phyloP scores from a whole-genome alignment of 2,329 filamentous ascomycete genomes.

The Alternaria viburni region DNA sequence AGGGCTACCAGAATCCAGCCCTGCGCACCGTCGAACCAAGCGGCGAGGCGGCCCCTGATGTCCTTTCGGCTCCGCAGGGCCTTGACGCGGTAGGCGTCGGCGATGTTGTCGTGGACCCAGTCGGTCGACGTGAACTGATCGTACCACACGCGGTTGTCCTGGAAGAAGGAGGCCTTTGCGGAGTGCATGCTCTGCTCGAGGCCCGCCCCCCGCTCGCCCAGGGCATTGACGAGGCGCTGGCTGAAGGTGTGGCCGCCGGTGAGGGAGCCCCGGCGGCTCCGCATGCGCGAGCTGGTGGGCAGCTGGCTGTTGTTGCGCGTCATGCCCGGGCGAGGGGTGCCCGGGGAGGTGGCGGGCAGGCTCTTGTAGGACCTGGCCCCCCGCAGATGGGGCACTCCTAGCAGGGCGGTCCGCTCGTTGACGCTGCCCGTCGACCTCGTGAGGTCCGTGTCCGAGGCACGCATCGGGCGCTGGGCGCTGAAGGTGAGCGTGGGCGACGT shows the following conservation, averaged over 20 bases:
- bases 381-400: slow-evolving; percentile 45
- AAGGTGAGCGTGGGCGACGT: slow-evolving; percentile 42
- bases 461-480: slow-evolving; percentile 36
- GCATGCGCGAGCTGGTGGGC: slow-evolving; percentile 38
- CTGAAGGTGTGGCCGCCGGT: slow-evolving; percentile 41
- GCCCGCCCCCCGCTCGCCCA: slow-evolving; percentile 59
- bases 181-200: slow-evolving; percentile 63
- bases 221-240: slow-evolving; percentile 64
- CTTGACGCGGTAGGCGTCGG: slow-evolving; percentile 88
- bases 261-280: slow-evolving; percentile 44
- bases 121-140: slow-evolving; percentile 98
- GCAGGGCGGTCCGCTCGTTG: slow-evolving; percentile 57
- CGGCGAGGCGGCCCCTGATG: slow-evolving; percentile 77
- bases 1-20: slow-evolving; percentile 94
- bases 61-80: slow-evolving; percentile 81
- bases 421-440: slow-evolving; percentile 38
- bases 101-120: slow-evolving; percentile 97
- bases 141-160: slow-evolving; percentile 94
- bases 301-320: slow-evolving; percentile 48
- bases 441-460: slow-evolving; percentile 46
- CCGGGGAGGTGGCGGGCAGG: slow-evolving; percentile 47
- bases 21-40: slow-evolving; percentile 84
- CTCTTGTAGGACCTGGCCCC: slow-evolving; percentile 51
- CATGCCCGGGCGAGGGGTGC: slow-evolving; percentile 51
- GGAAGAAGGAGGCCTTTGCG: slow-evolving; percentile 69